Evolutionary conservation across 148 eudicot genomes (phyloP).

Genomic region (Rhododendron mucronatum): DNA sequence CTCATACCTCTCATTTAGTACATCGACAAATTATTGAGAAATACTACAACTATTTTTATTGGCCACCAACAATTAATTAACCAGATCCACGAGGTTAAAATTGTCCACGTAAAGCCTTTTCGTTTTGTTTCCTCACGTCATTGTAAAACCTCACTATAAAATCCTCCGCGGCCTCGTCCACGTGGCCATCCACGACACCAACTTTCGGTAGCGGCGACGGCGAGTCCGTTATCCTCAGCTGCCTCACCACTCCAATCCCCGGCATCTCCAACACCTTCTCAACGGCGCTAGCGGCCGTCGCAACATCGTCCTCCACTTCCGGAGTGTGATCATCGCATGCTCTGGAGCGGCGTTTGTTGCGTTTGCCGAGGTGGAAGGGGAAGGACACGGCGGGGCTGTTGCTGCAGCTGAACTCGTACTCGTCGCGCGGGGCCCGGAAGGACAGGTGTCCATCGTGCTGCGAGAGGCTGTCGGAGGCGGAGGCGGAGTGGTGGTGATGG

Average conservation of each 20-base stretch:
- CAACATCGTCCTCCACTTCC: conserved; percentile 6
- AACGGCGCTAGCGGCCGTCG: conserved; percentile 20
- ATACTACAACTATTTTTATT: no score
- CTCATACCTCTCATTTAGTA: no score
- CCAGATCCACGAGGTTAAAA: no score
- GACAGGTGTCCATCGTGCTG: conserved; percentile 11
- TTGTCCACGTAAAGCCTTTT: background rate
- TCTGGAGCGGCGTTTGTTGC: conserved; percentile 11
- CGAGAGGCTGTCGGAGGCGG: conserved; percentile 2
- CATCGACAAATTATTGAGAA: background rate
- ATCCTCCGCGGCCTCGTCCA: conserved; percentile 57
- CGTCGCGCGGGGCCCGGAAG: conserved; percentile 8
- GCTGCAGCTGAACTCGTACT: conserved; percentile 77
- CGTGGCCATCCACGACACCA: conserved; percentile 22
- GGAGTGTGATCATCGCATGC: conserved; percentile 6
- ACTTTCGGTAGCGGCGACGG: conserved; percentile 34
- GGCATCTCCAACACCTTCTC: conserved; percentile 34
- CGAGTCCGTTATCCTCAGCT: conserved; percentile 58
- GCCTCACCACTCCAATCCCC: conserved; percentile 46
- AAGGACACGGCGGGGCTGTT: conserved; percentile 35
- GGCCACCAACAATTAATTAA: background rate
- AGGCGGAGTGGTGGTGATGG: conserved; percentile 10
- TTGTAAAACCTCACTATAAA: conserved; percentile 51
- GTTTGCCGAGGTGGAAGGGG: conserved; percentile 23
- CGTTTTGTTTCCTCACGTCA: conserved; percentile 21